Evolutionary conservation across 257 asterid genomes (phyloP), one percentile per base, ranked within the genome.

Genomic region (Pogostemon cablin): DNA sequence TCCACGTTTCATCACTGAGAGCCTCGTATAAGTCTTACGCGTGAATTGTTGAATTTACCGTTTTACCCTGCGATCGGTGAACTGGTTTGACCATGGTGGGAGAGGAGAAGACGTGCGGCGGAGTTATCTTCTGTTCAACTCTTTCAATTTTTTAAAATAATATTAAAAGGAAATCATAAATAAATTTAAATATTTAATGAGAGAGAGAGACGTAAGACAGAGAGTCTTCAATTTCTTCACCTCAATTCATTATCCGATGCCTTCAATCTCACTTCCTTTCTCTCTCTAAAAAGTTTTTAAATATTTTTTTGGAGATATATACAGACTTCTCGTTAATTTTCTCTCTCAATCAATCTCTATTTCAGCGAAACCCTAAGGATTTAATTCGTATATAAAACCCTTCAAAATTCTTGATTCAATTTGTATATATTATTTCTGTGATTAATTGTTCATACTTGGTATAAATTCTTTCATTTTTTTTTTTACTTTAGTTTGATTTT

Each of bases 151-250:
- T 4, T 46, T 47, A 3, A 4, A 38, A 10, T 17, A 70, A 7
- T 40, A 40, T 12, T 34, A 58, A 59, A 35, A 9, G 1, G 0
- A 6, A 1, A 4, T 52, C 15, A n/a, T 17, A 15, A 57, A 0
- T 60, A 62, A 67, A 72, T 9, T 38, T 39, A 55, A 68, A 15
- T 41, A 41, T 12, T 54, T 11, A 34, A 37, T 11, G 25, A 58
- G 69, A 59, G 68, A 67, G 40, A 75, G 86, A 86, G 90, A 84
- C 88, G 92, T 81, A 67, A 81, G 77, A 75, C 42, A 70, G 72
- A 75, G 74, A 67, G 70, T 39, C 72, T 66, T 72, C 67, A 71
- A 40, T 81, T 78, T 77, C 67, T 55, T 77, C 79, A 61, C 6
- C 65, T 15, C 46, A 63, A 47, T 85, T 86, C 90, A 76, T 82